A percentile compares a stretch with the other conserved stretches of the same genome.
Evolutionary conservation across 495 filamentous ascomycete genomes (phyloP).

Genomic region (Peziza echinospora): DNA sequence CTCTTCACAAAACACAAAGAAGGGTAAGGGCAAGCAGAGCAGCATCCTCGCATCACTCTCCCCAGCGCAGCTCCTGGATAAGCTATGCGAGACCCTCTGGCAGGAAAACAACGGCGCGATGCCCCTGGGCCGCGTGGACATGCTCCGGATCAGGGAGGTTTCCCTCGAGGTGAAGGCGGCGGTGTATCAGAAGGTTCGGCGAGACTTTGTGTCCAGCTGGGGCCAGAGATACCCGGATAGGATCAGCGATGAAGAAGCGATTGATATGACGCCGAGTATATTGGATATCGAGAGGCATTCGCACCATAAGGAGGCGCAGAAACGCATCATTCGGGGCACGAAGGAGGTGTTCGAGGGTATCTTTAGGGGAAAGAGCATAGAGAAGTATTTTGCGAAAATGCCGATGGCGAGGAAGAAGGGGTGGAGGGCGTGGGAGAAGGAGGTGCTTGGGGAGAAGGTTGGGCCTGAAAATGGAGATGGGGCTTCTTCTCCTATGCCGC

Average conservation of each 20-base stretch:
- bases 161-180: slow-evolving; percentile 2
- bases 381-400: slow-evolving; percentile 7
- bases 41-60: slow-evolving; percentile 2
- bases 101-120: slow-evolving; percentile 7
- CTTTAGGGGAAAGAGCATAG: slow-evolving; percentile 1
- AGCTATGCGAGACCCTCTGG: slow-evolving; percentile 5
- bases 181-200: slow-evolving; percentile 3
- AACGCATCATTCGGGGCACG: slow-evolving; percentile 2
- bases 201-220: slow-evolving; percentile 5
- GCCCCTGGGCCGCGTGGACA: slow-evolving; percentile 6
- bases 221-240: slow-evolving; percentile 1
- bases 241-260: slow-evolving; percentile 2
- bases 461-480: too few relatives aligned
- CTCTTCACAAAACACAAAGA: not conserved
- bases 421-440: too few relatives aligned
- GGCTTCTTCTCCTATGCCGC: too few relatives aligned
- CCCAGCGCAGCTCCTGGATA: slow-evolving; percentile 8
- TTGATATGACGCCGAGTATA: slow-evolving; percentile 8
- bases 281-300: slow-evolving; percentile 6
- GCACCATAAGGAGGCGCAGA: slow-evolving; percentile 5
- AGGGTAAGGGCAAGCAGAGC: not conserved
- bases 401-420: slow-evolving; percentile 5
- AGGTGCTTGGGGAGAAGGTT: too few relatives aligned
- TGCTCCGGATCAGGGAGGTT: slow-evolving; percentile 4
- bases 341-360: not conserved